Evolutionary conservation across 768 basidiomycete species (phyloP), one percentile per base, ranked within the genome.

Genomic region (Cytidiella melzeri): DNA sequence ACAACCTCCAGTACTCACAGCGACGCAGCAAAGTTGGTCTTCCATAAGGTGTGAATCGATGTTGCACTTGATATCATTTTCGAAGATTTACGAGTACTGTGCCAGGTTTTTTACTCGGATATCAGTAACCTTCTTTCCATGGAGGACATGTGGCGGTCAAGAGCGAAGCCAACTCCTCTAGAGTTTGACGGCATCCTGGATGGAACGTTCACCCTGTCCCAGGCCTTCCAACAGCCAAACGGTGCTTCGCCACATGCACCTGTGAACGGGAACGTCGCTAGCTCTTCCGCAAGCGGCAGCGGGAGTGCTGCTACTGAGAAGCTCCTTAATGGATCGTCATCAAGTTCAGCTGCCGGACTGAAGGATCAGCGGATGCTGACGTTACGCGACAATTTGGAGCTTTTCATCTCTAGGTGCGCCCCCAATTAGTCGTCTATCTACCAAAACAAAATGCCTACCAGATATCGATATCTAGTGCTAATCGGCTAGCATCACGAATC

Each of bases 131-230:
- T 99, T 0, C 73, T 99, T 25, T 80, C 78, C 15, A 99, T 99
- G 96, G 68, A 80, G 12, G 96, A 98, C 59, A 97, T 99, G 93
- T 99, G 96, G 96, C 83, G 83, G 26, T 79, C 86, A 5, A 79
- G 95, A 36, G 79, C 83, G n/a, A 86, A 85, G 45, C 96, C 96
- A 1, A 79, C 77, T 0, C 84, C 94, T 1, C 77, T 99, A 23
- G 82, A 88, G 51, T 92, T 84, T 58, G 82, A 87, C n/a, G 66
- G 69, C 2, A 92, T 98, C 56, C 64, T 81, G 57, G 67, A 80
- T 15, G 83, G 74, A 4, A 73, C 76, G 1, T 92, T 91, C 59
- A 61, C 67, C 11, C 65, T 76, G 18, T 71, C 66, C 30, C 51
- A 54, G 30, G 41, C 58, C 55, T 37, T 47, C 52, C 38, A 41